phyloP scores from a whole-genome alignment of 2,329 filamentous ascomycete species.

The Cephalotrichum gorgonifer region DNA sequence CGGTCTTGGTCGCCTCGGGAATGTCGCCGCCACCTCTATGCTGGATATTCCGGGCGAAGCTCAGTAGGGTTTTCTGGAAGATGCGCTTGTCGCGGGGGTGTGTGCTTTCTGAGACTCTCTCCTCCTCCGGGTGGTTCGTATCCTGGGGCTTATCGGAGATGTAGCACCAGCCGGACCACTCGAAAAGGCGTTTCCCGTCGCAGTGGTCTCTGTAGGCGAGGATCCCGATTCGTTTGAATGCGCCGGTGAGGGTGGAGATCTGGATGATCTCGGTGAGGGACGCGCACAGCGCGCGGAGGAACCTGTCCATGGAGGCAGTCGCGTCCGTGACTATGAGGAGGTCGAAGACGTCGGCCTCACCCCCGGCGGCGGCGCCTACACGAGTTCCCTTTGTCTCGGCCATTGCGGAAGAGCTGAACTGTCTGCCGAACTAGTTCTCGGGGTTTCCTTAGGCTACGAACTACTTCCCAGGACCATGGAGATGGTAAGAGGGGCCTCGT shows the following conservation, averaged over 20 bases:
- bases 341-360: constrained; percentile 23
- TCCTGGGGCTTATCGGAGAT: constrained; percentile 7
- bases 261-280: constrained; percentile 40
- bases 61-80: constrained; percentile 22
- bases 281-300: constrained; percentile 28
- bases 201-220: constrained; percentile 40
- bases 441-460: too few relatives aligned
- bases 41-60: constrained; percentile 21
- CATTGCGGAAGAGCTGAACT: too few relatives aligned
- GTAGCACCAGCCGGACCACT: constrained; percentile 39
- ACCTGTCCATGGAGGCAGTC: constrained; percentile 32
- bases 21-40: constrained; percentile 27
- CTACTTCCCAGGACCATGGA: too few relatives aligned
- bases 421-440: too few relatives aligned
- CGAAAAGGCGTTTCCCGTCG: constrained; percentile 17
- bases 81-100: constrained; percentile 6
- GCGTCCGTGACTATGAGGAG: constrained; percentile 35
- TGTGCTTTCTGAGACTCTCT: neutral
- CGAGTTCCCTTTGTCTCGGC: too few relatives aligned
- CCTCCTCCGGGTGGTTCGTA: neutral
- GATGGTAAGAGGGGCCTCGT: too few relatives aligned
- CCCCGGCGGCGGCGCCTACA: too few relatives aligned
- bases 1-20: constrained; percentile 38
- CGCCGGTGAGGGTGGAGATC: constrained; percentile 34
- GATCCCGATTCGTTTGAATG: constrained; percentile 38